A percentile compares a stretch with the other conserved stretches of the same genome.
Conservation (phyloP, 2,329 filamentous ascomycete genomes). For the Cladosporium phlei region DNA sequence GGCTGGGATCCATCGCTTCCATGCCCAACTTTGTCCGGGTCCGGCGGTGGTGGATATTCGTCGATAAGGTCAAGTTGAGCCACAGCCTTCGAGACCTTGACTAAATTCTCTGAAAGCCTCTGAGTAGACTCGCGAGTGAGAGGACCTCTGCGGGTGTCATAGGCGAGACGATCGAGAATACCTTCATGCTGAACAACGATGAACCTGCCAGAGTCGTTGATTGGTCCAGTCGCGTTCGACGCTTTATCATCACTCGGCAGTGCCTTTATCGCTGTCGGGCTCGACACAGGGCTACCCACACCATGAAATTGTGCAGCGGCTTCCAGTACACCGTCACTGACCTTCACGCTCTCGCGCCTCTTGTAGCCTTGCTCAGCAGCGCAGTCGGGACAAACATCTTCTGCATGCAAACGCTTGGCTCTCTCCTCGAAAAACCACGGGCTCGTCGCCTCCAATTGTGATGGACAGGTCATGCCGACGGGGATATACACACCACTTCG, state of each 20-base stretch:
- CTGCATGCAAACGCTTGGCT: slow-evolving; percentile 21
- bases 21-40: too few relatives aligned
- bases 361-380: slow-evolving; percentile 26
- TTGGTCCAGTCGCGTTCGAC: neutral
- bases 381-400: slow-evolving; percentile 31
- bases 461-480: slow-evolving; percentile 21
- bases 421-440: slow-evolving; percentile 23
- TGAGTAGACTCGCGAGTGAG: slow-evolving; percentile 14
- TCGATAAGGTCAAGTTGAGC: slow-evolving; percentile 24
- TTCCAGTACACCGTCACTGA: neutral
- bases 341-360: neutral
- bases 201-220: neutral
- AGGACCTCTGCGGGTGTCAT: slow-evolving; percentile 15
- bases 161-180: slow-evolving; percentile 14
- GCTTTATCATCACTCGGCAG: neutral
- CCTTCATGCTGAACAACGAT: slow-evolving; percentile 12
- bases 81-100: slow-evolving; percentile 12
- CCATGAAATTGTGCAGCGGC: slow-evolving; percentile 1
- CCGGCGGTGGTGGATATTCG: slow-evolving; percentile 1
- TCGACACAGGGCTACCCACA: neutral
- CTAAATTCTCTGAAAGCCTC: slow-evolving; percentile 1
- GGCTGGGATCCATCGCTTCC: neutral
- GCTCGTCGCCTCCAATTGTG: slow-evolving; percentile 29
- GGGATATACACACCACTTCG: slow-evolving; percentile 28
- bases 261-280: neutral